Base-by-base conservation (phyloP, 2,329 filamentous ascomycete genomes). In the Penicillium polonicum region DNA sequence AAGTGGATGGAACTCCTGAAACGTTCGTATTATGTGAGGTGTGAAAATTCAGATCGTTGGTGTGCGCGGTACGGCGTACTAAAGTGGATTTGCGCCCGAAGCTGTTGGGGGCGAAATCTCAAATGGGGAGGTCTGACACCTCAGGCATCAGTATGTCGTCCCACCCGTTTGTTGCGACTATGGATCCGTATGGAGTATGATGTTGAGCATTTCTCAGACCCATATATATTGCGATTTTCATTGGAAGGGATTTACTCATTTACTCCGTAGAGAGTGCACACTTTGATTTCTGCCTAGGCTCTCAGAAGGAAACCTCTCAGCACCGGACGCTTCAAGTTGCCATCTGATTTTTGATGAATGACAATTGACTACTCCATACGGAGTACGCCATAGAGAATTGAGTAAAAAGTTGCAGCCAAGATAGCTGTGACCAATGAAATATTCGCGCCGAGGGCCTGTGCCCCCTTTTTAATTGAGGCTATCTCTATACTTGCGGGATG, bases 11-110 rank as follows among this genome's bases (percentile, higher is more conserved):
- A 1, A 72, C 82, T 9, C 80, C 81, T 0, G 74, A 74, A 0
- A 84, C 80, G 0, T 84, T 85, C 64, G 74, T 80, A 17, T 70
- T 84, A 42, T 81, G 79, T 0, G 72, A 13, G 13, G 80, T 0
- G 72, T 79, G 0, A 83, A 83, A 1, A 83, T 82, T 4, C 72
- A 75, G 0, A 79, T 86, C 60, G 76, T 86, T 2, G 83, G 83
- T 9, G 83, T 86, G 7, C 82, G 85, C n/a, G 12, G 5, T 23
- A 41, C 78, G 46, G 83, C 79, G 0, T 73, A 80, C 54, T 69
- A 85, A 38, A 38, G n/a, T 38, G n/a, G 36, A 38, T 19, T 36
- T 38, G 41, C 77, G 82, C 39, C 72, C 86, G 15, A 79, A 85
- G 71, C 5, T 85, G 5, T 86, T 83, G 83, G 72, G 77, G 56